Base-by-base conservation (phyloP, 768 basidiomycete species). In the Leucogyrophana mollusca region DNA sequence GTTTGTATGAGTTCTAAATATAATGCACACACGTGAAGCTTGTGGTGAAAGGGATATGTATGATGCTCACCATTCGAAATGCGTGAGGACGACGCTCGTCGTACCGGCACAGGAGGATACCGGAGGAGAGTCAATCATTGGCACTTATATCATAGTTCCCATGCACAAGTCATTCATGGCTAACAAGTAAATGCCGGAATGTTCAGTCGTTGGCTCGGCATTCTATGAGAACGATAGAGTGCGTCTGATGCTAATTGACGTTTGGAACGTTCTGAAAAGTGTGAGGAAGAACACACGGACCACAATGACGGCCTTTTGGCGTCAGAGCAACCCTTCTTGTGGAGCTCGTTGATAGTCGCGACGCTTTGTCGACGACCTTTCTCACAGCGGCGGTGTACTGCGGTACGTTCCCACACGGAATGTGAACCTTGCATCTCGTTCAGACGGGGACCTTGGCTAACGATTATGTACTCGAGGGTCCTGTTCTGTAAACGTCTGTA, bases 381-480 rank as follows among this genome's bases (percentile, higher is more conserved):
- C 50, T 51, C 50, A 51, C 50, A 41, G 11, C 18, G 32, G 24
- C 38, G 30, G 24, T 47, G 17, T 16, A 46, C 16, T 37, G 16
- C 17, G 21, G 38, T 45, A 33, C 47, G 42, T 49, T 60, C 59
- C 60, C 59, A 60, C 59, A 60, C 61, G 16, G 20, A 21, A 37
- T 7, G 27, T 16, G n/a, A 37, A 21, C 35, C 35, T 37, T 21
- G 35, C 6, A 37, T 21, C n/a, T 37, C 20, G 16, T 16, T 16
- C 20, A 37, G 17, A 43, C 59, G 58, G 59, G 45, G 58, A 62
- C 35, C 35, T 37, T 37, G 6, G 35, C 9, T 13, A 30, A 30
- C 45, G 22, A 30, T 33, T 34, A 46, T 51, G 23, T 47, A 37
- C 30, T 47, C 14, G 44, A 34, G 18, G n/a, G 40, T 16, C 14